These are phyloP conservation scores for Podila verticillata DNA, from an alignment of 192 early-diverging fungal species.

Conservation along the genomic window DNA sequence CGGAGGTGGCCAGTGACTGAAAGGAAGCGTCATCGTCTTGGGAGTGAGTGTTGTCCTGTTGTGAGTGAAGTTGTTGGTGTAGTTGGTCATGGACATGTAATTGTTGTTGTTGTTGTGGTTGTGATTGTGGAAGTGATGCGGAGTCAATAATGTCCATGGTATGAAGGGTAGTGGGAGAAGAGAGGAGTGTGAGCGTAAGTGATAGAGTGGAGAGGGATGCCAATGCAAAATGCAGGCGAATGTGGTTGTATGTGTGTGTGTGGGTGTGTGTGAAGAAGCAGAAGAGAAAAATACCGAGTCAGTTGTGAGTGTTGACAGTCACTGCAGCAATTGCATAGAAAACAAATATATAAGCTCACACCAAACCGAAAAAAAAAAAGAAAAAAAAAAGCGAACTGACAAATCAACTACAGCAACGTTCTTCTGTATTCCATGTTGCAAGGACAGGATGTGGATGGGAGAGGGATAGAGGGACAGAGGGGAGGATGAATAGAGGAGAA, in stretches of 20 bases:
- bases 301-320: too few relatives aligned
- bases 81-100: constrained; percentile 2
- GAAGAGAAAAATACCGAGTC: background rate
- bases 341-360: too few relatives aligned
- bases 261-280: background rate
- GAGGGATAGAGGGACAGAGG: background rate
- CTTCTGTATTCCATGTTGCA: too few relatives aligned
- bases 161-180: background rate
- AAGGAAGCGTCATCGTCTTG: constrained; percentile 12
- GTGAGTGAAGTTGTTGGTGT: background rate
- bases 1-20: constrained; percentile 23
- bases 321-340: too few relatives aligned
- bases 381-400: too few relatives aligned
- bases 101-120: too few relatives aligned
- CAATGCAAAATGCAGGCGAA: background rate
- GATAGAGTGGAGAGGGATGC: background rate
- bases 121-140: background rate
- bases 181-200: background rate
- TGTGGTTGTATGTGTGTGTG: too few relatives aligned
- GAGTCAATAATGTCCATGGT: background rate
- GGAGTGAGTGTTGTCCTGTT: background rate
- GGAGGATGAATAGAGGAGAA: background rate
- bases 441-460: background rate
- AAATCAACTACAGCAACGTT: too few relatives aligned
- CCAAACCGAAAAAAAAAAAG: too few relatives aligned